Evolutionary conservation across 2,329 filamentous ascomycete species (phyloP).

Genomic region (Mycosphaerella sp.): DNA sequence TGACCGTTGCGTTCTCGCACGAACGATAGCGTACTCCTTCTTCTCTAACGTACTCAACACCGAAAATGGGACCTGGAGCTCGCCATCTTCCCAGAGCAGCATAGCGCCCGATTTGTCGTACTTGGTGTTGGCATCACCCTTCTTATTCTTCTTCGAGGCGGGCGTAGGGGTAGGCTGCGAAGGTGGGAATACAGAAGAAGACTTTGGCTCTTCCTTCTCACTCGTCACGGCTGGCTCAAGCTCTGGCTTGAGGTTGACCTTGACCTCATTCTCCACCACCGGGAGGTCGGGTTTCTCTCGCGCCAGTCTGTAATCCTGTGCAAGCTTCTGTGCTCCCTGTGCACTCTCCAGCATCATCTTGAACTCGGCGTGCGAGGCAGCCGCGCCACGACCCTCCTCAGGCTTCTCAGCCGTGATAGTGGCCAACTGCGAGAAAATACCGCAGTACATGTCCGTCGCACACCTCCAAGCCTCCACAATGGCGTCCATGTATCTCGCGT

Average conservation of each 20-base stretch:
- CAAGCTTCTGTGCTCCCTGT: conserved; percentile 18
- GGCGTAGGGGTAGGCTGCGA: conserved; percentile 4
- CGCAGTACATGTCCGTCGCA: conserved; percentile 25
- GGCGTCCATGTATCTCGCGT: conserved; percentile 25
- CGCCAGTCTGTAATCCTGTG: conserved; percentile 12
- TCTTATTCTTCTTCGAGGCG: conserved; percentile 7
- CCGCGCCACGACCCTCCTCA: conserved; percentile 20
- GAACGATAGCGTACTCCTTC: conserved; percentile 6
- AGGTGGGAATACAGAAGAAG: conserved; percentile 2
- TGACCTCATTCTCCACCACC: background rate
- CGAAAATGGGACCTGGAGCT: background rate
- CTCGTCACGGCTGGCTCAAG: background rate
- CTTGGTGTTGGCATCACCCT: background rate
- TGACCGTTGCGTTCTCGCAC: conserved; percentile 2
- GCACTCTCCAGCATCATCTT: conserved; percentile 22
- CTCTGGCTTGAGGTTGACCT: background rate
- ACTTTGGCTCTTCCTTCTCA: background rate
- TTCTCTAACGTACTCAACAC: conserved; percentile 3
- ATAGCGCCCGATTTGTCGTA: conserved; percentile 8
- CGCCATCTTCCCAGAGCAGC: conserved; percentile 7
- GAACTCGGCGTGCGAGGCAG: conserved; percentile 22
- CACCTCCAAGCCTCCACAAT: conserved; percentile 27
- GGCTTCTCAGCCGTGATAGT: conserved; percentile 25
- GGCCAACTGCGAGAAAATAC: conserved; percentile 26
- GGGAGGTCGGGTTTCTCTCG: conserved; percentile 6